Evolutionary conservation across 2,329 filamentous ascomycete species (phyloP).

Genomic region (Cladophialophora psammophila): DNA sequence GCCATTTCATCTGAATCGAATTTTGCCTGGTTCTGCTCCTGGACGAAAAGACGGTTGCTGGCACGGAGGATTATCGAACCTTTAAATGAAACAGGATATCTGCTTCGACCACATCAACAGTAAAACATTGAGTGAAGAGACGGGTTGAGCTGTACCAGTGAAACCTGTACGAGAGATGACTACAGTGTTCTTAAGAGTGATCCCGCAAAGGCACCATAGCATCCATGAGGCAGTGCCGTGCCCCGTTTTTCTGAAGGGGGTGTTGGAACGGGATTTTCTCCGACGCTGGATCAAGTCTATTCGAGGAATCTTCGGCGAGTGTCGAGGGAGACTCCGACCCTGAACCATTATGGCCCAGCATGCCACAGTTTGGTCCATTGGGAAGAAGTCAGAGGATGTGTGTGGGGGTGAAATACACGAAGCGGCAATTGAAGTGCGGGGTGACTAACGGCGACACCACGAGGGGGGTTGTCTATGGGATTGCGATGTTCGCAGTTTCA

Average conservation of each 20-base stretch:
- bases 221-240: not conserved
- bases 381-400: constrained; percentile 12
- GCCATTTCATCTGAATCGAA: constrained; percentile 25
- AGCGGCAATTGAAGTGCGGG: constrained; percentile 22
- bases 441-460: not conserved
- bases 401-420: constrained; percentile 13
- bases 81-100: not conserved
- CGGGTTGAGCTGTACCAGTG: not conserved
- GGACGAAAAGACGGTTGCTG: not conserved
- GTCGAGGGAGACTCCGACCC: constrained; percentile 18
- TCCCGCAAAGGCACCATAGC: not conserved
- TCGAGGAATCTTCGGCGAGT: constrained; percentile 25
- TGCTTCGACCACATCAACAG: not conserved
- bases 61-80: not conserved
- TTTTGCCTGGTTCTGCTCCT: not conserved
- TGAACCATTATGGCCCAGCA: not conserved
- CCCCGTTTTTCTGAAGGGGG: not conserved
- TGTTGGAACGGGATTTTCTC: constrained; percentile 17
- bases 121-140: not conserved
- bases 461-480: not conserved
- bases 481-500: constrained; percentile 22
- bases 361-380: not conserved
- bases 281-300: constrained; percentile 4
- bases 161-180: not conserved
- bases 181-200: not conserved